A percentile compares a stretch with the other conserved stretches of the same genome.
Conservation (phyloP, 768 basidiomycete species). For the Tricholoma terreum region DNA sequence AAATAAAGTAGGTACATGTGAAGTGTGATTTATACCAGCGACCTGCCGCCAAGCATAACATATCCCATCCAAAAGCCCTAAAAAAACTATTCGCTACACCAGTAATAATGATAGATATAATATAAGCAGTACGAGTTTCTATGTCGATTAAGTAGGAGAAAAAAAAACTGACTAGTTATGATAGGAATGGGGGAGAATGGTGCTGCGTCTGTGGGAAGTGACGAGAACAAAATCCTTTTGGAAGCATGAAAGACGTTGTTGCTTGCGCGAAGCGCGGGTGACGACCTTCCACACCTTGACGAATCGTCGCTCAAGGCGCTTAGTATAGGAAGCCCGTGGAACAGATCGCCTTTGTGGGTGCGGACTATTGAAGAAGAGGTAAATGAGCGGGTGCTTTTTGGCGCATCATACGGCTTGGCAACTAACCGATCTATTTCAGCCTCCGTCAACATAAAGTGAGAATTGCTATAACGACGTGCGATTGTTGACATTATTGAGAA, state of each 20-base stretch:
- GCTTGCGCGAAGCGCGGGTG: slow-evolving; percentile 50
- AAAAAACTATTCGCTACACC: background rate
- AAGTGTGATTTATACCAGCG: background rate
- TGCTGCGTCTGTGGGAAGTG: slow-evolving; percentile 53
- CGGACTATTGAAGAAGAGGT: background rate
- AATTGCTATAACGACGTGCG: background rate
- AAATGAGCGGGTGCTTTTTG: background rate
- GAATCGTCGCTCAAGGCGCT: slow-evolving; percentile 54
- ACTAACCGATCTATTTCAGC: background rate
- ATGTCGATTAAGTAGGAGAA: background rate
- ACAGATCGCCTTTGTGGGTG: background rate
- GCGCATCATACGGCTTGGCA: background rate
- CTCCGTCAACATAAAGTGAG: background rate
- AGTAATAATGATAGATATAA: background rate
- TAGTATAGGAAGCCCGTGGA: slow-evolving; percentile 32
- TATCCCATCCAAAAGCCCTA: background rate
- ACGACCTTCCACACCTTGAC: slow-evolving; percentile 61
- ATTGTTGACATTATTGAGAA: background rate
- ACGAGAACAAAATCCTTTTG: slow-evolving; percentile 63
- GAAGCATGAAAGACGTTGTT: slow-evolving; percentile 50
- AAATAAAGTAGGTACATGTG: too few relatives aligned
- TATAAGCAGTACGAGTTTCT: background rate
- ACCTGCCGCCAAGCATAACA: background rate
- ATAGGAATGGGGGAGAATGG: slow-evolving; percentile 30
- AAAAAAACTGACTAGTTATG: background rate